A percentile compares a stretch with the other conserved stretches of the same genome.
Evolutionary conservation across 2,329 filamentous ascomycete genomes (phyloP).

Genomic region (Fusarium sp.): DNA sequence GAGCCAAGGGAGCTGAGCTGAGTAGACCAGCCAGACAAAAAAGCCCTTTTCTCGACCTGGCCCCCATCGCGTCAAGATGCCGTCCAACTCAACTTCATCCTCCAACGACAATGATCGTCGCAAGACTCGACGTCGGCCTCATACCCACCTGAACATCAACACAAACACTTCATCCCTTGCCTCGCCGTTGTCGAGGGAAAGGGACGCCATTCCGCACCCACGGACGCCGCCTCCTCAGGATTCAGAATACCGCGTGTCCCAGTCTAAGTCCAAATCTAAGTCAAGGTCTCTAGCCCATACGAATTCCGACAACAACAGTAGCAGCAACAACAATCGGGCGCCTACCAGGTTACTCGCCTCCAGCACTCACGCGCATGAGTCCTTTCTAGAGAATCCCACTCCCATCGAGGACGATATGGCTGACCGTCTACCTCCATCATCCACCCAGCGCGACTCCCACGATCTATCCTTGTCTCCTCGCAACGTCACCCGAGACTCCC

Average conservation of each 20-base stretch:
- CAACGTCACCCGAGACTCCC: constrained; percentile 83
- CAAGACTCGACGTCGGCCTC: constrained; percentile 36
- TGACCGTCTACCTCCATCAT: constrained; percentile 35
- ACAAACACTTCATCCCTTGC: constrained; percentile 38
- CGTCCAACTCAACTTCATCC: constrained; percentile 28
- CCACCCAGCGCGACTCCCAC: constrained; percentile 71
- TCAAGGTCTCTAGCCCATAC: constrained; percentile 32
- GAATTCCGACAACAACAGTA: constrained; percentile 26
- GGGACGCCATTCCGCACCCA: constrained; percentile 34
- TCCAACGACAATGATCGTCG: constrained; percentile 40
- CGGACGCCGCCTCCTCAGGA: constrained; percentile 32
- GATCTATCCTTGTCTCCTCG: constrained; percentile 82
- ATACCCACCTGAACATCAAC: constrained; percentile 39
- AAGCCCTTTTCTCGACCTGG: constrained; percentile 24
- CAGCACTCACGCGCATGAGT: constrained; percentile 40
- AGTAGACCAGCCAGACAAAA: constrained; percentile 26
- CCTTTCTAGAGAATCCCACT: constrained; percentile 43
- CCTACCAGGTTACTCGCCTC: constrained; percentile 36
- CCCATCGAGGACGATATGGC: constrained; percentile 43
- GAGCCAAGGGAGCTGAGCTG: constrained; percentile 13
- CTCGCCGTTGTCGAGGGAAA: constrained; percentile 26
- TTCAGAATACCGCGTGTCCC: constrained; percentile 24
- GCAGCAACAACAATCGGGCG: constrained; percentile 38
- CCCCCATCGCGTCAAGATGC: constrained; percentile 28
- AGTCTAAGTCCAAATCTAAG: constrained; percentile 25